Evolutionary conservation across 495 filamentous ascomycete species (phyloP).

Genomic region (Penicillium coffeae): DNA sequence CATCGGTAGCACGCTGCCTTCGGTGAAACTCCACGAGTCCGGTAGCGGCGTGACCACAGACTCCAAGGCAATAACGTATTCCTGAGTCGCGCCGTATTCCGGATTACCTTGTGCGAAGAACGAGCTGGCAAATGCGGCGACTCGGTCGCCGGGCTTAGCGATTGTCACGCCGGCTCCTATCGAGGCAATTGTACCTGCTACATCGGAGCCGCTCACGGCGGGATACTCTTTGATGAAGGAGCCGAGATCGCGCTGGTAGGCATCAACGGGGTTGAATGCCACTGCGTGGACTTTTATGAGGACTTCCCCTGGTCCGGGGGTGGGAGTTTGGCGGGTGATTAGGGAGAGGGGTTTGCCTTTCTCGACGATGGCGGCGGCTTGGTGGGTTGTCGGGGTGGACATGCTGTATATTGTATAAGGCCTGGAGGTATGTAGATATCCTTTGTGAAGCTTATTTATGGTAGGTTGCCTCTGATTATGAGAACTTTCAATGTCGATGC

Average conservation of each 20-base stretch:
- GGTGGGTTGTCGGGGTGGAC: not conserved
- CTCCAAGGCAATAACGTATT: conserved; percentile 16
- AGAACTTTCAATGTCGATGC: too few species aligned
- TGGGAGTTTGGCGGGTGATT: conserved; percentile 11
- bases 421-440: too few species aligned
- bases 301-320: conserved; percentile 23
- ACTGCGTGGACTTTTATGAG: conserved; percentile 42
- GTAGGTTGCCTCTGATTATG: too few species aligned
- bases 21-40: conserved; percentile 7
- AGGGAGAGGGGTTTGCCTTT: conserved; percentile 8
- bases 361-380: conserved; percentile 9
- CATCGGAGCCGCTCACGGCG: conserved; percentile 38
- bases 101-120: conserved; percentile 23
- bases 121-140: conserved; percentile 22
- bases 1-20: conserved; percentile 14
- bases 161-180: conserved; percentile 27
- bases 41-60: conserved; percentile 10
- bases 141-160: conserved; percentile 31
- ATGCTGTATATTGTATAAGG: too few species aligned
- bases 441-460: too few species aligned
- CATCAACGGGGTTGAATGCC: conserved; percentile 46
- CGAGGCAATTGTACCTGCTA: conserved; percentile 34
- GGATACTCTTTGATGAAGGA: conserved; percentile 30
- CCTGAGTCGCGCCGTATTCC: conserved; percentile 43
- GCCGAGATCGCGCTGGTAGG: conserved; percentile 30